Conservation (phyloP, 208 protist species). For the Wallacemonas sp. region DNA sequence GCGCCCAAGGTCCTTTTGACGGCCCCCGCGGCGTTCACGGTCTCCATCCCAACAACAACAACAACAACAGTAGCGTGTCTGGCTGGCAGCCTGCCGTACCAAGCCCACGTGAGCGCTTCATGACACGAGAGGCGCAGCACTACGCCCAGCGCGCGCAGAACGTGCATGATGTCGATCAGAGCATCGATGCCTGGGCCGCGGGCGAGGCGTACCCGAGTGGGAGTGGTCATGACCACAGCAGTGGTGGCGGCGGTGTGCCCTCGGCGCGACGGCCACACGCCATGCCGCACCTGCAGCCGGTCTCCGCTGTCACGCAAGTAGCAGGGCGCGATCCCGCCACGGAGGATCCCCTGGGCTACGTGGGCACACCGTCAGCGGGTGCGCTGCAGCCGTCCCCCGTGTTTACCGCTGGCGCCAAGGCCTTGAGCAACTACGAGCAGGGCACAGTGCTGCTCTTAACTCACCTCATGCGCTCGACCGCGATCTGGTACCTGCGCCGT, state of each 20-base stretch:
- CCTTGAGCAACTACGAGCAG: conserved; percentile 71
- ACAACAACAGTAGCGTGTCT: conserved; percentile 3
- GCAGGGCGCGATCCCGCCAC: too few species aligned
- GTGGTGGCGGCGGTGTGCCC: too few species aligned
- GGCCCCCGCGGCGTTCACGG: too few species aligned
- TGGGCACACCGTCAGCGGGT: too few species aligned
- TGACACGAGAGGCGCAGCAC: neutral
- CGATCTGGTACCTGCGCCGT: conserved; percentile 39
- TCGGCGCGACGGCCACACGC: too few species aligned
- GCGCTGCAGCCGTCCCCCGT: too few species aligned
- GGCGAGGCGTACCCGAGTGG: neutral
- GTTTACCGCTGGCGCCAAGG: too few species aligned
- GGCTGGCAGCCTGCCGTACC: conserved; percentile 5
- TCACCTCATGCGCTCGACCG: conserved; percentile 63
- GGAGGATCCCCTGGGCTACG: too few species aligned
- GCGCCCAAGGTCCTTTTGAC: too few species aligned
- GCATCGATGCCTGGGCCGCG: neutral
- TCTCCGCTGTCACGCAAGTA: too few species aligned
- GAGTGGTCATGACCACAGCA: too few species aligned
- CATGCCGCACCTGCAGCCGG: neutral
- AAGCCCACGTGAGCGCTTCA: conserved; percentile 1
- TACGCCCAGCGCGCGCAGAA: neutral
- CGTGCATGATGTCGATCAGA: neutral
- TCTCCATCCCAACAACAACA: too few species aligned
- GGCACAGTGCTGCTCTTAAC: conserved; percentile 75